phyloP scores from a whole-genome alignment of 225 moss, liverwort and hornwort genomes.

The Pleurozium schreberi region DNA sequence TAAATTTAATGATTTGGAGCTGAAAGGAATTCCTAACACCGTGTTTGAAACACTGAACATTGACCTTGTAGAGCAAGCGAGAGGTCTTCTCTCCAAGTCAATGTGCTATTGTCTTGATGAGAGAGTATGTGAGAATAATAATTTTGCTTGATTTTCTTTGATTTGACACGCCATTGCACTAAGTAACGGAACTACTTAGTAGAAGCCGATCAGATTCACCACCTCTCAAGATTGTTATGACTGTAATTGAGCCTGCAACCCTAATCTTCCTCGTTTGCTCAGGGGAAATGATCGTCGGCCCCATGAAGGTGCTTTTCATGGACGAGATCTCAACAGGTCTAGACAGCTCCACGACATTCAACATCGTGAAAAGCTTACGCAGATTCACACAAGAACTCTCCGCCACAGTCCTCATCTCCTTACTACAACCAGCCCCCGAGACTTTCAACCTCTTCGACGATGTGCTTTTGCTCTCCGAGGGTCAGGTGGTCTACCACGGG shows the following conservation, averaged over 20 bases:
- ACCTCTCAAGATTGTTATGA: not conserved
- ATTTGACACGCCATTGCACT: not conserved
- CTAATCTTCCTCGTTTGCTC: not conserved
- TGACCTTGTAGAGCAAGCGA: not conserved
- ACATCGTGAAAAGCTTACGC: conserved; percentile 43
- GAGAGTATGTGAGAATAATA: not conserved
- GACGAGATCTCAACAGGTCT: conserved; percentile 77
- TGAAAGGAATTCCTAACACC: not conserved
- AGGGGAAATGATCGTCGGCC: conserved; percentile 88
- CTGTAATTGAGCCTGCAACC: not conserved
- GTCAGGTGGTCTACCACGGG: conserved; percentile 72
- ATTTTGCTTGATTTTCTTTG: not conserved
- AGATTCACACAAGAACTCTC: conserved; percentile 32
- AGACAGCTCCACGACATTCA: conserved; percentile 64
- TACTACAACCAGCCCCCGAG: conserved; percentile 69
- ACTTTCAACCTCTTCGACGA: conserved; percentile 63
- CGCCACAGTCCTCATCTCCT: conserved; percentile 41
- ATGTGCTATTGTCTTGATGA: not conserved
- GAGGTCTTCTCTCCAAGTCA: not conserved
- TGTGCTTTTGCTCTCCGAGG: conserved; percentile 61
- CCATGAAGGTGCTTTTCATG: conserved; percentile 64
- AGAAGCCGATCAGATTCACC: not conserved
- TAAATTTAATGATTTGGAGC: too few species aligned
- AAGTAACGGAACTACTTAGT: not conserved
- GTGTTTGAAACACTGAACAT: not conserved